phyloP scores from a whole-genome alignment of 768 basidiomycete genomes.

The Dacryopinax primogenitus region DNA sequence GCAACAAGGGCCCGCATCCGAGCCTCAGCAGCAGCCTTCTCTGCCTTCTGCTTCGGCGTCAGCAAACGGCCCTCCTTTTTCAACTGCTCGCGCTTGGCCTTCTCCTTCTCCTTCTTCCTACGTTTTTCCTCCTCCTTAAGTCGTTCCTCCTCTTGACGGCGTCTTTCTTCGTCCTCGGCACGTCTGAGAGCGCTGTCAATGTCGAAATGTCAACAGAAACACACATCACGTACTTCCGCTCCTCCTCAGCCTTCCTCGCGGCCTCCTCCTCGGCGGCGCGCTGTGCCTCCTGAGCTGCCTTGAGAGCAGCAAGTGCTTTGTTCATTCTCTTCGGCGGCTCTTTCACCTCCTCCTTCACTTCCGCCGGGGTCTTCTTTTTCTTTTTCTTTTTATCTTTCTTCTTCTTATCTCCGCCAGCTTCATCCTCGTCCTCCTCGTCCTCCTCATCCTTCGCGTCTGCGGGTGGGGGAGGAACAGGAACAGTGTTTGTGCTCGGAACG shows the following conservation, averaged over 20 bases:
- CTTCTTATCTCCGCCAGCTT: conserved; percentile 14
- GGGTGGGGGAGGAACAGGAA: conserved; percentile 13
- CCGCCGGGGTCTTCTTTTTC: conserved; percentile 28
- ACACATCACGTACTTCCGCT: conserved; percentile 29
- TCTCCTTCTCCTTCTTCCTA: conserved; percentile 52
- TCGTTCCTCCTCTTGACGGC: conserved; percentile 60
- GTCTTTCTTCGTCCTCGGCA: conserved; percentile 82
- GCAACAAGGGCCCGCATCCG: conserved; percentile 82
- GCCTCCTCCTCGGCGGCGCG: conserved; percentile 79
- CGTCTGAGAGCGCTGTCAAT: conserved; percentile 27
- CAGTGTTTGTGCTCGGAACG: too few relatives aligned
- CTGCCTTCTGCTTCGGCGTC: conserved; percentile 96
- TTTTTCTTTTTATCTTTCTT: conserved; percentile 26
- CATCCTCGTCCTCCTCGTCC: conserved; percentile 13
- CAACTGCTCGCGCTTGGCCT: conserved; percentile 74
- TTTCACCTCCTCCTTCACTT: conserved; percentile 40
- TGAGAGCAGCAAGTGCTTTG: conserved; percentile 63
- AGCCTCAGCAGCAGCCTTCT: conserved; percentile 78
- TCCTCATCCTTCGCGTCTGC: conserved; percentile 10
- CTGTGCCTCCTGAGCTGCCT: conserved; percentile 86
- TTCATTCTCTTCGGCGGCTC: conserved; percentile 38
- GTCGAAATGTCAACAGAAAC: conserved; percentile 1
- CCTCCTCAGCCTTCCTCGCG: conserved; percentile 56
- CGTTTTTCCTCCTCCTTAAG: conserved; percentile 69
- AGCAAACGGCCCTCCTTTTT: conserved; percentile 89